Conservation (phyloP, 306 rosid genomes). For the Cicer cuneatum region DNA sequence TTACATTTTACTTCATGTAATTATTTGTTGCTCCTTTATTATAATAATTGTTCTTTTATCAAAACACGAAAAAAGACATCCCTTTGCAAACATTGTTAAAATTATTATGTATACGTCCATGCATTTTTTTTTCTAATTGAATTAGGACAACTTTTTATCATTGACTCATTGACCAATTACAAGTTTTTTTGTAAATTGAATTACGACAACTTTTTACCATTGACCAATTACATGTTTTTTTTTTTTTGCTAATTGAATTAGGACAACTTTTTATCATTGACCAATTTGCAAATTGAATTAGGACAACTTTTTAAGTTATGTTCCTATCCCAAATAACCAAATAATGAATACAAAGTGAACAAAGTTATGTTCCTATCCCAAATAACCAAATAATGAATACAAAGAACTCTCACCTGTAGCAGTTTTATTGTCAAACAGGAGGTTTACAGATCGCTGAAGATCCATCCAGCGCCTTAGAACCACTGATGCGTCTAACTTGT, state of each 20-base stretch:
- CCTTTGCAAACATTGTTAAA: neutral
- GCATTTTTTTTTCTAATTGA: conserved; percentile 14
- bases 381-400: conserved; percentile 19
- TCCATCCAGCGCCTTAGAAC: conserved; percentile 71
- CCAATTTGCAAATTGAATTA: too few species aligned
- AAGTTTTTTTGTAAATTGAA: conserved; percentile 14
- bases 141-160: neutral
- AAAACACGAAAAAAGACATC: neutral
- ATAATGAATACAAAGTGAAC: too few species aligned
- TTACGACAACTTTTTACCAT: neutral
- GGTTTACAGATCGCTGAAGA: conserved; percentile 82
- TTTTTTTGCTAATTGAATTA: conserved; percentile 9
- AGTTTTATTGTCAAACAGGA: conserved; percentile 77
- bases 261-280: neutral
- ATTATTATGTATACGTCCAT: conserved; percentile 8
- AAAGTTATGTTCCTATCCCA: conserved; percentile 1
- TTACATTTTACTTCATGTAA: neutral
- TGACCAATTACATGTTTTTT: conserved; percentile 26
- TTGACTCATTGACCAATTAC: conserved; percentile 29
- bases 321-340: too few species aligned
- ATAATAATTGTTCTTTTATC: conserved; percentile 15
- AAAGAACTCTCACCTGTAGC: conserved; percentile 56
- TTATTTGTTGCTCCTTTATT: conserved; percentile 10
- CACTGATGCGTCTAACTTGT: conserved; percentile 50
- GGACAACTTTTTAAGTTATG: too few species aligned